These are phyloP conservation scores for Hanseniaspora singularis DNA, from an alignment of 805 yeast species.

Conservation along the genomic window DNA sequence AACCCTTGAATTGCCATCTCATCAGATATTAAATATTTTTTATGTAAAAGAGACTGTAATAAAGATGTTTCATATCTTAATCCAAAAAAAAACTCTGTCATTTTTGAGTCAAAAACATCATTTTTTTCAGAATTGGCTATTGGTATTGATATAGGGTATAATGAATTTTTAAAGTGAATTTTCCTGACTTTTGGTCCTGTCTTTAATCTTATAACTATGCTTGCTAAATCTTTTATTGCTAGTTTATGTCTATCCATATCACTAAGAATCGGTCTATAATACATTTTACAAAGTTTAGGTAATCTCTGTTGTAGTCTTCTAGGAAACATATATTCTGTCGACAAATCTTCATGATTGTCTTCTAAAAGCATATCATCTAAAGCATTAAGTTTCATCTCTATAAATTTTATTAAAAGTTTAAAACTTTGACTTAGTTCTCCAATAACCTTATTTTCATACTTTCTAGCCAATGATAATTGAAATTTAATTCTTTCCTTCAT, in stretches of 20 bases:
- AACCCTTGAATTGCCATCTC: neutral
- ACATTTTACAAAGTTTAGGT: neutral
- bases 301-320: neutral
- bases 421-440: neutral
- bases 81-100: neutral
- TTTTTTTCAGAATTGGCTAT: neutral
- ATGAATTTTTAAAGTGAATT: neutral
- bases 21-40: neutral
- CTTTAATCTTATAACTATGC: conserved; percentile 1
- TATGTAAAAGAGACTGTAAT: neutral
- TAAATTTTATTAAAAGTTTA: neutral
- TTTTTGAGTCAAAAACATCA: neutral
- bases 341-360: neutral
- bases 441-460: neutral
- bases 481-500: neutral
- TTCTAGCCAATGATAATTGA: neutral
- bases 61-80: neutral
- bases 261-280: neutral
- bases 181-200: conserved; percentile 6
- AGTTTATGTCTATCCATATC: neutral
- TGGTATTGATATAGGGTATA: neutral
- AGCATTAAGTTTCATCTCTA: neutral
- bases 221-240: neutral
- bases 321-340: neutral
- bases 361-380: neutral